phyloP scores from a whole-genome alignment of 1,284 basidiomycete genomes.

The Austroboletus sp. region DNA sequence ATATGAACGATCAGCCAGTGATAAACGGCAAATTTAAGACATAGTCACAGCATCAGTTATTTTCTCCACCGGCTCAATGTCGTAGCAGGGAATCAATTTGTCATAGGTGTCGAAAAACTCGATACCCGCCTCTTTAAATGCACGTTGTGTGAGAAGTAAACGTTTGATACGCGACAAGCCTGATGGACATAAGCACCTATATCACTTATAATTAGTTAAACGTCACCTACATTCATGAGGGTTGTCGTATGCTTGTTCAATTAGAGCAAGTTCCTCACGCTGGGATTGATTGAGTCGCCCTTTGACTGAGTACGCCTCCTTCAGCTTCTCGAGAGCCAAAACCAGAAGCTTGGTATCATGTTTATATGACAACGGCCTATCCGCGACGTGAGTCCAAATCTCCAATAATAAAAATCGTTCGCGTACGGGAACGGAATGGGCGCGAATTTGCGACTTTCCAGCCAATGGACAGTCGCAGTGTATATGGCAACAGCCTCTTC shows the following conservation, averaged over 20 bases:
- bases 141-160: conserved; percentile 87
- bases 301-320: conserved; percentile 97
- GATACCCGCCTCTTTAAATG: conserved; percentile 97
- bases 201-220: neutral
- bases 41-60: conserved; percentile 83
- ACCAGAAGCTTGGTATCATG: conserved; percentile 96
- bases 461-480: conserved; percentile 94
- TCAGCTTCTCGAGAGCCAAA: conserved; percentile 89
- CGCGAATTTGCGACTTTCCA: conserved; percentile 92
- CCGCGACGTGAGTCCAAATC: conserved; percentile 5
- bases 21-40: neutral
- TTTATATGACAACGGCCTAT: conserved; percentile 87
- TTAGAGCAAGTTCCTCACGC: conserved; percentile 89
- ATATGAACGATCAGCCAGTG: conserved; percentile 15
- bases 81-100: conserved; percentile 95
- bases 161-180: conserved; percentile 94
- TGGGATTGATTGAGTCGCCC: conserved; percentile 93
- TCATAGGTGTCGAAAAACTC: conserved; percentile 93
- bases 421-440: conserved; percentile 92
- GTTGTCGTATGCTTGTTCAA: conserved; percentile 95
- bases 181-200: conserved; percentile 22
- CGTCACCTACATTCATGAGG: conserved; percentile 71
- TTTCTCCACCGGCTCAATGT: conserved; percentile 97
- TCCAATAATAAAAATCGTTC: neutral
- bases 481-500: conserved; percentile 97